Percentiles rank a stretch among this genome's conserved stretches.
phyloP scores from a whole-genome alignment of 352 stramenopile genomes.

The Phytophthora syringae region DNA sequence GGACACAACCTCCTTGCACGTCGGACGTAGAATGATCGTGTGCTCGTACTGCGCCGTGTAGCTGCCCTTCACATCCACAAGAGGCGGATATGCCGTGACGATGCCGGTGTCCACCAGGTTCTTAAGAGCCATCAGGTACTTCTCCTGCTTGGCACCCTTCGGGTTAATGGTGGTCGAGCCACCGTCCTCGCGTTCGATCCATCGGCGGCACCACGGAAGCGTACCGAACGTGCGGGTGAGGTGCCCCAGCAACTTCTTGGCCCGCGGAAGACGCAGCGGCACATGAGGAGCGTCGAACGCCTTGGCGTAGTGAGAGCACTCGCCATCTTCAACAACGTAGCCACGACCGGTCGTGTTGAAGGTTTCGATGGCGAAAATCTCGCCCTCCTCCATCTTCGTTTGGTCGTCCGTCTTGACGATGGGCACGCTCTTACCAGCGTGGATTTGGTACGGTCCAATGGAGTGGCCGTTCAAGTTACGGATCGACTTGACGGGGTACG shows the following conservation, averaged over 20 bases:
- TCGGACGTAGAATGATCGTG: conserved; percentile 96
- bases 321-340: conserved; percentile 93
- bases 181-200: conserved; percentile 97
- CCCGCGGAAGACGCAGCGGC: conserved; percentile 88
- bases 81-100: conserved; percentile 95
- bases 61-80: conserved; percentile 95
- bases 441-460: conserved; percentile 98
- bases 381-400: conserved; percentile 97
- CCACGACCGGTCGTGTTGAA: conserved; percentile 92
- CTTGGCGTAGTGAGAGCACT: conserved; percentile 99
- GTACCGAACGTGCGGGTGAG: conserved; percentile 99
- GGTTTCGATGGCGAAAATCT: conserved; percentile 98
- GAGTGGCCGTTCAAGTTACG: conserved; percentile 99
- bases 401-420: conserved; percentile 95
- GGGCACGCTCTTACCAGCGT: conserved; percentile 96
- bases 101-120: conserved; percentile 98
- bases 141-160: conserved; percentile 96
- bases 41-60: conserved; percentile 99
- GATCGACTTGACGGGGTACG: conserved; percentile 95
- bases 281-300: conserved; percentile 95
- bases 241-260: conserved; percentile 96
- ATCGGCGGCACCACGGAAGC: conserved; percentile 97
- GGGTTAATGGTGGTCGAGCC: conserved; percentile 93
- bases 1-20: conserved; percentile 98
- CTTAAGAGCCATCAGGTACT: conserved; percentile 98